phyloP scores from a whole-genome alignment of 2,329 filamentous ascomycete species.

The Beauveria pseudobassiana region DNA sequence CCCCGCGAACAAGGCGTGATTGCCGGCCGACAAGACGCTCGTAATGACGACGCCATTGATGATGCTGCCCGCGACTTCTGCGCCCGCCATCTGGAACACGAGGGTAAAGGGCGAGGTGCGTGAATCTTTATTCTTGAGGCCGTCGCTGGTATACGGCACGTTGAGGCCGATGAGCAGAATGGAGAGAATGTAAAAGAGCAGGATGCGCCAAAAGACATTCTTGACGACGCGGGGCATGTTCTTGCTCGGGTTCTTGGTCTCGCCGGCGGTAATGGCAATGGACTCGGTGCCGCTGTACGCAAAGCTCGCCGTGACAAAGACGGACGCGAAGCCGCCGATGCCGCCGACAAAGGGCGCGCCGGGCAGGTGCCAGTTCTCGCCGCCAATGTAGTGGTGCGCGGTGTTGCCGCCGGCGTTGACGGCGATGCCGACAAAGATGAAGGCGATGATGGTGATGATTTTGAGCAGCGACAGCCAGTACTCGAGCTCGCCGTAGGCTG shows the following conservation, averaged over 20 bases:
- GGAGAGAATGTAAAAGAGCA: slow-evolving; percentile 41
- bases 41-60: slow-evolving; percentile 51
- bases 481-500: slow-evolving; percentile 36
- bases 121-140: slow-evolving; percentile 3
- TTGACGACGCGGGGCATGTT: slow-evolving; percentile 56
- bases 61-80: slow-evolving; percentile 41
- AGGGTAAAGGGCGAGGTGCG: slow-evolving; percentile 41
- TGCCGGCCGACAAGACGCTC: slow-evolving; percentile 30
- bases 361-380: slow-evolving; percentile 48
- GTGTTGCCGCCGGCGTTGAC: slow-evolving; percentile 46
- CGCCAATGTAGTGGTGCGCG: slow-evolving; percentile 48
- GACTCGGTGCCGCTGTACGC: slow-evolving; percentile 32
- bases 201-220: slow-evolving; percentile 58
- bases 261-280: slow-evolving; percentile 54
- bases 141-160: slow-evolving; percentile 42
- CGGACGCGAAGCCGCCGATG: slow-evolving; percentile 57
- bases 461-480: slow-evolving; percentile 51
- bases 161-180: slow-evolving; percentile 46
- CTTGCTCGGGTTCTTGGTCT: slow-evolving; percentile 54
- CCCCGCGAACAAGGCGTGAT: slow-evolving; percentile 30
- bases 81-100: slow-evolving; percentile 51
- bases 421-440: slow-evolving; percentile 55
- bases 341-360: slow-evolving; percentile 58
- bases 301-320: slow-evolving; percentile 47
- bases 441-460: slow-evolving; percentile 46